Percentiles rank a stretch among this genome's conserved stretches.
Evolutionary conservation across 2,329 filamentous ascomycete genomes (phyloP).

Genomic region (Fusarium sp.): DNA sequence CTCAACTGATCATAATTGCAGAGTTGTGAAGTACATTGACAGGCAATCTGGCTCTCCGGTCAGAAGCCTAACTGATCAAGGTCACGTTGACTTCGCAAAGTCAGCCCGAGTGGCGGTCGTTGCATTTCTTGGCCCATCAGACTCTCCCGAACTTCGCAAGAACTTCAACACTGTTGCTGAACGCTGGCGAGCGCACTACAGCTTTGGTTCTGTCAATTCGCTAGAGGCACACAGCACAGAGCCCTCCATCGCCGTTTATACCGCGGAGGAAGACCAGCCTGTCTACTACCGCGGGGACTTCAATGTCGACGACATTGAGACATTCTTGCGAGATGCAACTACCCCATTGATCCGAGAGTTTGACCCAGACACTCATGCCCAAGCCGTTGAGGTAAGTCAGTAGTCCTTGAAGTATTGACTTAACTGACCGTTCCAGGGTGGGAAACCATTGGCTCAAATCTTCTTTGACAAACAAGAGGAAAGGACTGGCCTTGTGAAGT

Average conservation of each 20-base stretch:
- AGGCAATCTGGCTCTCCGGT: conserved; percentile 8
- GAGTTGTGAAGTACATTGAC: conserved; percentile 5
- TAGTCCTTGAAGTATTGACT: accelerated
- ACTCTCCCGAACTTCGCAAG: accelerated
- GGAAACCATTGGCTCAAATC: conserved; percentile 1
- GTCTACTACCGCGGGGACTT: neutral
- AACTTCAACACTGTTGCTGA: neutral
- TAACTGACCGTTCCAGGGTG: neutral
- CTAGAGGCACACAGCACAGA: neutral
- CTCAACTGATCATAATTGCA: neutral
- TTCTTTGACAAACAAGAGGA: neutral
- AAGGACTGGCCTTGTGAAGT: neutral
- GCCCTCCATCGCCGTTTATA: neutral
- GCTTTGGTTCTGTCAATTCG: neutral
- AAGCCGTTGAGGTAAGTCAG: neutral
- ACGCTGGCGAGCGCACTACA: conserved; percentile 4
- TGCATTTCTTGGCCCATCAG: neutral
- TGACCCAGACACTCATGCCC: neutral
- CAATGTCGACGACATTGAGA: neutral
- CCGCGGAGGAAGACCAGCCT: neutral
- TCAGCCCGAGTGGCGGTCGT: neutral
- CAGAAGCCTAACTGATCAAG: neutral
- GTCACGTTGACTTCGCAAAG: neutral
- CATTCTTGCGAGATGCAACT: neutral
- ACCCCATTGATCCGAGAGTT: neutral